Base-by-base conservation (phyloP, 306 rosid genomes). In the Bauhinia variegata region DNA sequence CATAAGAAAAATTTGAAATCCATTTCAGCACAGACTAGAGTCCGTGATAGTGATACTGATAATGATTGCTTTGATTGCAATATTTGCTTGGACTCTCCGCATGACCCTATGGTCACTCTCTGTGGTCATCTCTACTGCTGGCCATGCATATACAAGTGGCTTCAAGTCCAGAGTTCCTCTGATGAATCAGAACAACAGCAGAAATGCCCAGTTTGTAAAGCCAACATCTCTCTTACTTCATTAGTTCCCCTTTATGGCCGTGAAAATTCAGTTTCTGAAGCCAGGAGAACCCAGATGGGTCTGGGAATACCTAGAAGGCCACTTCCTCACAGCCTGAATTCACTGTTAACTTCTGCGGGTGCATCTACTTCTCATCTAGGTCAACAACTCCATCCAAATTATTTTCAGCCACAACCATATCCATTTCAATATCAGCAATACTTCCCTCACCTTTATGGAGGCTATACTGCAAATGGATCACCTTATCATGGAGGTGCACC, bases 111-210 rank as follows among this genome's bases (percentile, higher is more conserved):
- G 44, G 91, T 92, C 70, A 92, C 98, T 55, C 76, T 89, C 18
- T 92, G 98, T n/a, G 96, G 98, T 28, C 98, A 92, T 55, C 81
- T 92, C 0, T 92, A 79, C 75, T 92, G 98, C 79, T 92, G 98
- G 96, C 91, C 93, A 2, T 92, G 98, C 81, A 86, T 92, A 65
- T 92, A 89, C 80, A 83, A 75, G 77, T 92, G 98, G 98, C 83
- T 92, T 55, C 80, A 81, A 38, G 87, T 86, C 9, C 83, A 82
- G 52, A 72, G 16, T 62, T 68, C 86, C n/a, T 65, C 81, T 0
- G 80, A 75, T 28, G 86, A 86, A 65, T 61, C 59, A 16, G 76
- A 86, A 13, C 74, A 74, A 69, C 77, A 60, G 33, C 80, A 50
- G 6, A 73, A 88, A 17, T 92, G 98, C 64, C 98, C 98, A 0